These are phyloP conservation scores for Trichoderma atrobrunneum DNA, from an alignment of 2,329 filamentous ascomycete genomes.

Conservation along the genomic window DNA sequence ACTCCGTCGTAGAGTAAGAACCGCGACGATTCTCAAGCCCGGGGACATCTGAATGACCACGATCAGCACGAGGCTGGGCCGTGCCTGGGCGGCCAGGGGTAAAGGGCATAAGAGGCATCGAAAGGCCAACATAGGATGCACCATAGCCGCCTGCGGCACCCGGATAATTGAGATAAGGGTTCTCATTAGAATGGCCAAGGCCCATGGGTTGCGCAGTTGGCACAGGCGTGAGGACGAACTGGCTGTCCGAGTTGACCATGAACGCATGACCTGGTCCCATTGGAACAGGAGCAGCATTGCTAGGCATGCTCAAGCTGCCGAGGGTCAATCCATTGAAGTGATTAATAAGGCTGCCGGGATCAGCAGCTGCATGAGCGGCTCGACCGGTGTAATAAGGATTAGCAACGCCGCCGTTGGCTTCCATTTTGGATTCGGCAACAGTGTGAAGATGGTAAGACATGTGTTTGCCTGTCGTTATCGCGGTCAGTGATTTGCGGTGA, in stretches of 20 bases:
- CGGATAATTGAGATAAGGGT: conserved; percentile 34
- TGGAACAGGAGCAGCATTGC: conserved; percentile 29
- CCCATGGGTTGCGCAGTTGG: conserved; percentile 35
- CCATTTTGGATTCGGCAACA: conserved; percentile 34
- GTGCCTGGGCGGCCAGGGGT: conserved; percentile 50
- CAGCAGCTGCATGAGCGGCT: conserved; percentile 30
- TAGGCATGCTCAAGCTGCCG: conserved; percentile 35
- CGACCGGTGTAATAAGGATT: conserved; percentile 33
- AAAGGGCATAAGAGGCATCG: conserved; percentile 46
- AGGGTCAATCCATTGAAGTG: conserved; percentile 40
- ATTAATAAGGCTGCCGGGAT: conserved; percentile 33
- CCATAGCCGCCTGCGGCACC: conserved; percentile 35
- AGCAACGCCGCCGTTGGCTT: conserved; percentile 32
- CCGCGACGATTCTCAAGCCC: conserved; percentile 63
- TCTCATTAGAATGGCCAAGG: conserved; percentile 35
- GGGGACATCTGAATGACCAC: conserved; percentile 54
- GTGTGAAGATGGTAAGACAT: conserved; percentile 37
- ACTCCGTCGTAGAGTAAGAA: conserved; percentile 67
- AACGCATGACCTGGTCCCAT: conserved; percentile 37
- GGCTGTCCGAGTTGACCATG: conserved; percentile 40
- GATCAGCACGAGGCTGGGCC: conserved; percentile 46
- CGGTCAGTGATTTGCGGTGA: neutral
- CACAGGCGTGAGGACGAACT: conserved; percentile 39
- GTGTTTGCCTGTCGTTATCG: conserved; percentile 22
- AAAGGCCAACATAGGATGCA: conserved; percentile 38